Percentiles rank a stretch among this genome's conserved stretches.
These are phyloP conservation scores for Quercus variabilis DNA, from an alignment of 306 rosid genomes.

Conservation along the genomic window DNA sequence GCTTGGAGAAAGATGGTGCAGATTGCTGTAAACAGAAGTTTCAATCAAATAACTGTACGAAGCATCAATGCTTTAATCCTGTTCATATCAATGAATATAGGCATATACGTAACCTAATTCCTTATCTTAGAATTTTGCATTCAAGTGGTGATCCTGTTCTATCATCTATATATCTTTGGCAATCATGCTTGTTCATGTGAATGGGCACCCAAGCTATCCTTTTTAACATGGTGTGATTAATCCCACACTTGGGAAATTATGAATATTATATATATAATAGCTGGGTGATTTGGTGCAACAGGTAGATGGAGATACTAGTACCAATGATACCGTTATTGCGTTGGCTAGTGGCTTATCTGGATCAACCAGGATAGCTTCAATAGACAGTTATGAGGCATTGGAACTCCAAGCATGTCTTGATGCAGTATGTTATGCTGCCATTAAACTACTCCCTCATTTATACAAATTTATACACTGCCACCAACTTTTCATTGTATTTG, in stretches of 20 bases:
- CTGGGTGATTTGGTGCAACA: slow-evolving; percentile 29
- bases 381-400: slow-evolving; percentile 56
- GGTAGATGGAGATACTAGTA: slow-evolving; percentile 99
- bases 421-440: slow-evolving; percentile 44
- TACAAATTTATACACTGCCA: background rate
- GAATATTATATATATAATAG: background rate
- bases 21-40: slow-evolving; percentile 84
- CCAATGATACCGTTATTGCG: slow-evolving; percentile 92
- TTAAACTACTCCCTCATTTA: slow-evolving; percentile 12
- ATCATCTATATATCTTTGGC: background rate
- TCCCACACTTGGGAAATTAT: slow-evolving; percentile 3
- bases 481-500: background rate
- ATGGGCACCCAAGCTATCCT: background rate
- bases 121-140: background rate
- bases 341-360: slow-evolving; percentile 94
- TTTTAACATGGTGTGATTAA: background rate
- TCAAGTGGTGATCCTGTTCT: background rate
- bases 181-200: background rate
- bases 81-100: background rate
- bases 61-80: background rate
- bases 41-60: slow-evolving; percentile 91
- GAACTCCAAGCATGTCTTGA: slow-evolving; percentile 90
- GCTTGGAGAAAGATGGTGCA: slow-evolving; percentile 90
- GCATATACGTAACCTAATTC: background rate
- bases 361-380: slow-evolving; percentile 50